These are phyloP conservation scores for Apiospora rasikravindrae DNA, from an alignment of 2,329 filamentous ascomycete species.

Conservation along the genomic window DNA sequence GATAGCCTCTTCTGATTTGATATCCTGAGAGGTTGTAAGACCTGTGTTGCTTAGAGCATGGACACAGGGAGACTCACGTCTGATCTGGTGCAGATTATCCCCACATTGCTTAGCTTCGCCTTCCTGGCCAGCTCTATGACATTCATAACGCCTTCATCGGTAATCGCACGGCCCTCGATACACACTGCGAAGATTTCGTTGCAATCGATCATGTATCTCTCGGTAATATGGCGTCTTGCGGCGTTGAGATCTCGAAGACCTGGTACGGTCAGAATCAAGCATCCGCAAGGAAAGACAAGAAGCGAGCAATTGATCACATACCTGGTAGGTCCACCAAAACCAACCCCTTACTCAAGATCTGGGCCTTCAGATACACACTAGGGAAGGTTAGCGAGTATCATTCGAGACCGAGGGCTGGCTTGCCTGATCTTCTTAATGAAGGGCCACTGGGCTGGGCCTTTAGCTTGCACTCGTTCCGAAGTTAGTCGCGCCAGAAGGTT, in stretches of 20 bases:
- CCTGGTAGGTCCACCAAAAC: conserved; percentile 55
- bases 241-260: conserved; percentile 54
- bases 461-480: conserved; percentile 36
- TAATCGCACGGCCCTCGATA: conserved; percentile 46
- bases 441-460: conserved; percentile 44
- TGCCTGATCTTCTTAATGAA: conserved; percentile 51
- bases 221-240: conserved; percentile 48
- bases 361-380: conserved; percentile 29
- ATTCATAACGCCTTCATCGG: conserved; percentile 45
- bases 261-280: conserved; percentile 23
- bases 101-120: conserved; percentile 44
- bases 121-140: conserved; percentile 47
- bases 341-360: conserved; percentile 53
- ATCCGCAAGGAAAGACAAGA: background rate
- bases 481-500: conserved; percentile 41
- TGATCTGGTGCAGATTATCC: conserved; percentile 50
- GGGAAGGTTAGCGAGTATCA: background rate
- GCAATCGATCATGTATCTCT: conserved; percentile 50
- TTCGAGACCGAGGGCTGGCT: conserved; percentile 17
- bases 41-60: background rate
- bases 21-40: conserved; percentile 33
- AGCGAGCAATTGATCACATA: conserved; percentile 29
- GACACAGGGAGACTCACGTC: conserved; percentile 37
- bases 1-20: conserved; percentile 39
- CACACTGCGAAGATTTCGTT: conserved; percentile 54